Conservation (phyloP, 176 grass and related monocot genomes). For the Themeda triandra region DNA sequence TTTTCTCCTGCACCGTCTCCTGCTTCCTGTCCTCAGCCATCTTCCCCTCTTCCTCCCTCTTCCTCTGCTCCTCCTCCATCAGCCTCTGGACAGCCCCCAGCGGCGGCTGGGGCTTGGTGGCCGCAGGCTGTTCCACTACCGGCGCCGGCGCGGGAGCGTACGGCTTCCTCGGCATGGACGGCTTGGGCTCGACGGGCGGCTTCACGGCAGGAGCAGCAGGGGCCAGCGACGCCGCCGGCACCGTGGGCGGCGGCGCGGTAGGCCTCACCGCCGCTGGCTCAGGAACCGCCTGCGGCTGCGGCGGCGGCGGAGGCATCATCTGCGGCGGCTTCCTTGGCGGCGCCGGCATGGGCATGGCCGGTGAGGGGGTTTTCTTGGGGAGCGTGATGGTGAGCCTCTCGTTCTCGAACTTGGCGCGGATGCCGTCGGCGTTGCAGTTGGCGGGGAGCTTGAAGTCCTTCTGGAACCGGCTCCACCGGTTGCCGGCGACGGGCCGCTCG, state of each 20-base stretch:
- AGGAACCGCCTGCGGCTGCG: neutral
- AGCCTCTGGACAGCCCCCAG: neutral
- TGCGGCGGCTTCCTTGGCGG: neutral
- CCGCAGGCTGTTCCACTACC: neutral
- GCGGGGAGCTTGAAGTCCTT: constrained; percentile 47
- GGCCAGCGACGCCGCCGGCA: neutral
- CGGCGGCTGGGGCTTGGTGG: neutral
- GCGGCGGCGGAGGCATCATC: neutral
- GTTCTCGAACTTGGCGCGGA: constrained; percentile 79
- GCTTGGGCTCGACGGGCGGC: neutral
- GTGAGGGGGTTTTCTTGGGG: constrained; percentile 39
- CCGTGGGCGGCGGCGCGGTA: neutral
- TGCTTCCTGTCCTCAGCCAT: constrained; percentile 3
- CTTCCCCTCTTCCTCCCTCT: neutral
- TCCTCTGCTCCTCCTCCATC: neutral
- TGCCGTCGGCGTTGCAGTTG: constrained; percentile 39
- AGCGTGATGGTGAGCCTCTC: constrained; percentile 53
- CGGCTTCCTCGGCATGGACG: constrained; percentile 1
- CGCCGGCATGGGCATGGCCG: neutral
- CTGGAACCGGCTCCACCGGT: constrained; percentile 53
- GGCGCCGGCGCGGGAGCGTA: neutral
- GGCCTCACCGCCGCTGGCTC: neutral
- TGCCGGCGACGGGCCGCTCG: constrained; percentile 26
- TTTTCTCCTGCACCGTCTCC: neutral
- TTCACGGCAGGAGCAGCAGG: neutral